Evolutionary conservation across 78 protist genomes (phyloP).

Genomic region (Dictyostelium firmibasis): DNA sequence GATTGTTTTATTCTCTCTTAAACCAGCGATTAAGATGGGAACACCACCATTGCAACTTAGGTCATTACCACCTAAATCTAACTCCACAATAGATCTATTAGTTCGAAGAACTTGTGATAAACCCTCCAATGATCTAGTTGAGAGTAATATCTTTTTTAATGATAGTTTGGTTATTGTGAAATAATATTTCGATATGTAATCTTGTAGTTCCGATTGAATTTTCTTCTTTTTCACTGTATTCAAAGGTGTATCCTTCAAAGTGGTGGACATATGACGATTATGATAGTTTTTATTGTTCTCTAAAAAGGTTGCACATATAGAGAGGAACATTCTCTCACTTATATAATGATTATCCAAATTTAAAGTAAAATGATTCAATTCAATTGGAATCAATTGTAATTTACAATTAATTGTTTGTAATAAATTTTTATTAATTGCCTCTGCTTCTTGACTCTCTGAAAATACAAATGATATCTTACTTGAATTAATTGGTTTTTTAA

Average conservation of each 20-base stretch:
- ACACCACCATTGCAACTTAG: conserved; percentile 3
- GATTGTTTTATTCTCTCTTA: conserved; percentile 33
- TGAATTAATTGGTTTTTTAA: not conserved
- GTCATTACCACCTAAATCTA: conserved; percentile 65
- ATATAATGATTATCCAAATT: conserved; percentile 54
- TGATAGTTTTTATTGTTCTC: conserved; percentile 43
- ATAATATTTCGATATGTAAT: conserved; percentile 36
- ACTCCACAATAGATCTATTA: conserved; percentile 32
- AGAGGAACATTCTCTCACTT: conserved; percentile 19
- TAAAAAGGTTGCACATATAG: conserved; percentile 55
- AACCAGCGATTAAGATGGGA: conserved; percentile 12
- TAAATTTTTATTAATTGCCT: conserved; percentile 3
- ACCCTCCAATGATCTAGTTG: conserved; percentile 34
- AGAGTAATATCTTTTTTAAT: conserved; percentile 21
- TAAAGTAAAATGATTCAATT: conserved; percentile 56
- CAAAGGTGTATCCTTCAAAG: conserved; percentile 49
- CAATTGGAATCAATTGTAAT: conserved; percentile 60
- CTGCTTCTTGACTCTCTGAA: conserved; percentile 1
- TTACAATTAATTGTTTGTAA: conserved; percentile 59
- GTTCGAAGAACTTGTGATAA: conserved; percentile 4
- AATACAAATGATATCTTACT: conserved; percentile 22
- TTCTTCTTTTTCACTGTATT: conserved; percentile 41
- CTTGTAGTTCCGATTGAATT: conserved; percentile 24
- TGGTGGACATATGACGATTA: conserved; percentile 52
- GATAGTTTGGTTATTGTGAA: conserved; percentile 48